Evolutionary conservation across 805 yeast genomes (phyloP).

Genomic region (Saccharomycopsis amapae): DNA sequence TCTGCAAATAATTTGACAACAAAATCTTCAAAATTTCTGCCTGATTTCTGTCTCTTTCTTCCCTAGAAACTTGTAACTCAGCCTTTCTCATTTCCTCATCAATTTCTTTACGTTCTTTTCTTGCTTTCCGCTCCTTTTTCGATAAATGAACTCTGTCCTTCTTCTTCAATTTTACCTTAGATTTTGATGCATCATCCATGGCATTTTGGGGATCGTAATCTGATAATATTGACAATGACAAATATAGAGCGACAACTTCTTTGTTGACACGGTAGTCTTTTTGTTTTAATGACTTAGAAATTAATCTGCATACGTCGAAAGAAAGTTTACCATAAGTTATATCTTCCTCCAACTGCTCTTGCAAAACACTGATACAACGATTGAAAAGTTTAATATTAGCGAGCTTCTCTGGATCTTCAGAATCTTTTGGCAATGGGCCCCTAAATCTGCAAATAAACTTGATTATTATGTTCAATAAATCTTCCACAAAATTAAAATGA

Average conservation of each 20-base stretch:
- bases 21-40: slow-evolving; percentile 73
- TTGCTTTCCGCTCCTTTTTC: slow-evolving; percentile 80
- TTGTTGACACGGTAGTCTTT: slow-evolving; percentile 80
- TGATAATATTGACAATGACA: slow-evolving; percentile 39
- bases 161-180: slow-evolving; percentile 53
- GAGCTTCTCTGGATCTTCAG: slow-evolving; percentile 5
- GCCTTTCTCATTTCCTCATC: slow-evolving; percentile 87
- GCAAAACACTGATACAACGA: slow-evolving; percentile 58
- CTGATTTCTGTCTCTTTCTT: slow-evolving; percentile 80
- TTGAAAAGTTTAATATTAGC: slow-evolving; percentile 33
- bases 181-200: slow-evolving; percentile 37
- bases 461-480: slow-evolving; percentile 57
- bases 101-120: slow-evolving; percentile 79
- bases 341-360: slow-evolving; percentile 68
- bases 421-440: slow-evolving; percentile 16
- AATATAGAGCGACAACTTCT: slow-evolving; percentile 37
- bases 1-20: slow-evolving; percentile 67
- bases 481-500: slow-evolving; percentile 77
- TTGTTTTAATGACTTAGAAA: slow-evolving; percentile 63
- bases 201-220: slow-evolving; percentile 65
- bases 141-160: slow-evolving; percentile 86
- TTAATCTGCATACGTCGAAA: slow-evolving; percentile 58
- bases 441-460: slow-evolving; percentile 56
- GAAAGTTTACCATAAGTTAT: slow-evolving; percentile 70
- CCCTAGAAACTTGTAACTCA: slow-evolving; percentile 78